Percentiles rank a stretch among this genome's conserved stretches.
Evolutionary conservation across 208 protist species (phyloP).

Genomic region (Tritrichomonas musculus): DNA sequence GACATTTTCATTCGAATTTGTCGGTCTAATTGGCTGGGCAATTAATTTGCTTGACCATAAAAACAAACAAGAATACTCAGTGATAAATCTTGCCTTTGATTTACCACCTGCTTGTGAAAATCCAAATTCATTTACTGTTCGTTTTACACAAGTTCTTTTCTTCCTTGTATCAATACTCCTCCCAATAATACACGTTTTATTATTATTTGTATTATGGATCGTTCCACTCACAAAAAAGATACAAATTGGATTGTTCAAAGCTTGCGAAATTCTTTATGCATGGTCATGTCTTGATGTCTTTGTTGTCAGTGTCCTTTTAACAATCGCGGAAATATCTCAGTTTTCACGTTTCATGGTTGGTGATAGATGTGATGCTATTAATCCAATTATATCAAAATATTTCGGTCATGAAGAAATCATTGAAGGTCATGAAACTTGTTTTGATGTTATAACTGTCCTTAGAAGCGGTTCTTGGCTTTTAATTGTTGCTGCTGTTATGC

Average conservation of each 20-base stretch:
- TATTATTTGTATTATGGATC: constrained; percentile 57
- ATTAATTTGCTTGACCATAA: not conserved
- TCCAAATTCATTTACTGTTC: constrained; percentile 35
- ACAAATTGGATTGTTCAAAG: not conserved
- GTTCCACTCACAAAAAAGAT: constrained; percentile 46
- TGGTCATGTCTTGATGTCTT: constrained; percentile 77
- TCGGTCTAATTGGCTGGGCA: not conserved
- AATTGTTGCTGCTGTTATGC: not conserved
- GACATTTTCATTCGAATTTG: not conserved
- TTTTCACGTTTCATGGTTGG: constrained; percentile 76
- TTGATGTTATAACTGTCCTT: not conserved
- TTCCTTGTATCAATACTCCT: constrained; percentile 54
- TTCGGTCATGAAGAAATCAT: not conserved
- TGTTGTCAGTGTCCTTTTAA: constrained; percentile 68
- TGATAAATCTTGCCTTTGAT: not conserved
- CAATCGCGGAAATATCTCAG: constrained; percentile 71
- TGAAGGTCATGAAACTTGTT: not conserved
- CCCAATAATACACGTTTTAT: constrained; percentile 54
- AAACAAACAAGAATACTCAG: not conserved
- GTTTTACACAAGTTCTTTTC: constrained; percentile 51
- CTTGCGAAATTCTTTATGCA: constrained; percentile 64
- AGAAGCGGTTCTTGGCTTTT: not conserved
- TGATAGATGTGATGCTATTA: constrained; percentile 52
- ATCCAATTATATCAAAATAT: constrained; percentile 48
- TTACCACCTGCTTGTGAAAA: not conserved